Percentiles rank a stretch among this genome's conserved stretches.
phyloP scores from a whole-genome alignment of 2,329 filamentous ascomycete species.

The Aspergillus calidoustus region DNA sequence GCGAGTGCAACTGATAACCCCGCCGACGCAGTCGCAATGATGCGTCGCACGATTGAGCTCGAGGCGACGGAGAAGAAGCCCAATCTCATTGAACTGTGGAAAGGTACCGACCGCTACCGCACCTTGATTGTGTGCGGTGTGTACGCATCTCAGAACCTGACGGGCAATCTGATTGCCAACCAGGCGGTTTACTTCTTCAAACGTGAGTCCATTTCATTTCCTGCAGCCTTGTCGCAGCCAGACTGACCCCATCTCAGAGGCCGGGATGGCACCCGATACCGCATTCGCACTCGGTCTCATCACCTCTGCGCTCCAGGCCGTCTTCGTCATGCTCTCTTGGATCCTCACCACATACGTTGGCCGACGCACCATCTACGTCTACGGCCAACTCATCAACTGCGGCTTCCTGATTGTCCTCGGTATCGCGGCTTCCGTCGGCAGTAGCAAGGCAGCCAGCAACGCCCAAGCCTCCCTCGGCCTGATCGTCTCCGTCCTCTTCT shows the following conservation, averaged over 20 bases:
- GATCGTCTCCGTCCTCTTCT: constrained; percentile 69
- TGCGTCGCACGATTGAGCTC: constrained; percentile 54
- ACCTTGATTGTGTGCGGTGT: constrained; percentile 62
- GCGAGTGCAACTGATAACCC: constrained; percentile 38
- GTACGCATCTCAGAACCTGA: constrained; percentile 64
- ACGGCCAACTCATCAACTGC: constrained; percentile 60
- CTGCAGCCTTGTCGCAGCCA: no score
- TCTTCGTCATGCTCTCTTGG: constrained; percentile 71
- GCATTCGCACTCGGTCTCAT: constrained; percentile 68
- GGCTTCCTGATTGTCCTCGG: constrained; percentile 62
- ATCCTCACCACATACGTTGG: constrained; percentile 67
- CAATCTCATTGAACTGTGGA: constrained; percentile 57
- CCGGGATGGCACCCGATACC: constrained; percentile 58
- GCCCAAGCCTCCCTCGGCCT: constrained; percentile 64
- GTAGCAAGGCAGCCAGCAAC: constrained; percentile 46
- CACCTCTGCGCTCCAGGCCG: constrained; percentile 64
- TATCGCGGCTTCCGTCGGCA: constrained; percentile 59
- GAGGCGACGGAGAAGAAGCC: constrained; percentile 48
- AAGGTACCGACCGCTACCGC: constrained; percentile 59
- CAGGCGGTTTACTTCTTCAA: constrained; percentile 66
- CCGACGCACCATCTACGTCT: constrained; percentile 68
- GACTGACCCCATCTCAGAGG: constrained; percentile 57
- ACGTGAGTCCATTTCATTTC: no score
- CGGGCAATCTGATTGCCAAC: constrained; percentile 66
- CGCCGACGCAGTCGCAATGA: constrained; percentile 60